phyloP scores from a whole-genome alignment of 805 yeast species.

The Saturnispora sekii region DNA sequence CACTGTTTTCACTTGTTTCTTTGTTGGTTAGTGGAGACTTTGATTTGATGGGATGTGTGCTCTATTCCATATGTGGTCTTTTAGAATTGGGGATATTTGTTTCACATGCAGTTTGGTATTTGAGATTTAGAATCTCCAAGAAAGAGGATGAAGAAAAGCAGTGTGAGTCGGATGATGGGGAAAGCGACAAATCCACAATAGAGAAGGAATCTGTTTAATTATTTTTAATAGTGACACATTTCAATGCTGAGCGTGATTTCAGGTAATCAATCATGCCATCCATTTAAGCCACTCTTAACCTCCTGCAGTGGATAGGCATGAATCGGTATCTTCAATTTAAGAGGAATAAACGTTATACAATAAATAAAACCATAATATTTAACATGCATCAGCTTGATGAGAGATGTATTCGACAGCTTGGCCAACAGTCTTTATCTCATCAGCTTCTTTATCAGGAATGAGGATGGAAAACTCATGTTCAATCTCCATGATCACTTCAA shows the following conservation, averaged over 20 bases:
- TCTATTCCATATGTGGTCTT: constrained; percentile 63
- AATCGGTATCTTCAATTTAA: neutral
- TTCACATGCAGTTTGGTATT: constrained; percentile 64
- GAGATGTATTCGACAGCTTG: constrained; percentile 86
- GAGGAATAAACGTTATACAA: constrained; percentile 3
- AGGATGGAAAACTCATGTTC: constrained; percentile 71
- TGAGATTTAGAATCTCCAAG: constrained; percentile 29
- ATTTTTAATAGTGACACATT: too few species aligned
- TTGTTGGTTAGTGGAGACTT: constrained; percentile 45
- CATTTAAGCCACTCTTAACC: too few species aligned
- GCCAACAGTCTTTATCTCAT: constrained; percentile 85
- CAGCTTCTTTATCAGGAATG: constrained; percentile 86
- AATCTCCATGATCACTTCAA: constrained; percentile 63
- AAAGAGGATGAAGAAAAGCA: neutral
- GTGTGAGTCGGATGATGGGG: neutral
- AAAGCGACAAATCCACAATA: neutral
- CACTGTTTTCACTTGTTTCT: constrained; percentile 51
- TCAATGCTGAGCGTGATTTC: too few species aligned
- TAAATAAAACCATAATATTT: constrained; percentile 4
- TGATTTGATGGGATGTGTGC: constrained; percentile 71
- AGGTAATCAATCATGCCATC: too few species aligned
- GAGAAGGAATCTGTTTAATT: too few species aligned
- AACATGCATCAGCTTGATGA: constrained; percentile 45
- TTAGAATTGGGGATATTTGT: constrained; percentile 70
- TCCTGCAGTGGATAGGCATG: too few species aligned